Percentiles rank a stretch among this genome's conserved stretches.
These are phyloP conservation scores for Blastomyces parvus DNA, from an alignment of 2,329 filamentous ascomycete genomes.

Conservation along the genomic window DNA sequence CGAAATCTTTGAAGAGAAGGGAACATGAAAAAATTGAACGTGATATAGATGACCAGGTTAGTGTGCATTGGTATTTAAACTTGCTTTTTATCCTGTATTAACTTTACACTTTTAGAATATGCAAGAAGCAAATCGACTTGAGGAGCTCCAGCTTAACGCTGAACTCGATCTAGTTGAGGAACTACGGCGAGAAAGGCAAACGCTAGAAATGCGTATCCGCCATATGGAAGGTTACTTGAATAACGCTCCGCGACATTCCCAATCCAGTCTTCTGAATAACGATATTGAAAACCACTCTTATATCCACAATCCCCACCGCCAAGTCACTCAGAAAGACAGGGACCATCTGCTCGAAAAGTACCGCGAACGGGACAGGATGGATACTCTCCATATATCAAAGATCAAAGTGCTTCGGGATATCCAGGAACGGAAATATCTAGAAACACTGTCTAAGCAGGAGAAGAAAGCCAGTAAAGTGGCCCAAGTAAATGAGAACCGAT, in stretches of 20 bases:
- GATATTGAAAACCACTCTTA: conserved; percentile 6
- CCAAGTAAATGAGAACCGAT: conserved; percentile 24
- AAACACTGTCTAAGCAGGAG: conserved; percentile 32
- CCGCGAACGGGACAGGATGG: conserved; percentile 35
- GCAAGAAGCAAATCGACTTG: conserved; percentile 27
- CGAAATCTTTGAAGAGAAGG: conserved; percentile 23
- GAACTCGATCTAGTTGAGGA: conserved; percentile 39
- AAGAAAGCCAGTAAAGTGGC: conserved; percentile 30
- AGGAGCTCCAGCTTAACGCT: conserved; percentile 36
- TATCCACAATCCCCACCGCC: conserved; percentile 22
- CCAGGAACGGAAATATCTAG: conserved; percentile 35
- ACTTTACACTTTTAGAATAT: conserved; percentile 26
- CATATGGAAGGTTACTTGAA: conserved; percentile 41
- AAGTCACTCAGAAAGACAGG: conserved; percentile 34
- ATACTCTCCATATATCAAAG: conserved; percentile 35
- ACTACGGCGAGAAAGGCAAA: conserved; percentile 35
- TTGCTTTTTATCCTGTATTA: not conserved
- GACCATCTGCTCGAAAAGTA: conserved; percentile 38
- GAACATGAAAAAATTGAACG: conserved; percentile 27
- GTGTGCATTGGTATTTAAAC: not conserved
- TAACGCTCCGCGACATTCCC: conserved; percentile 28
- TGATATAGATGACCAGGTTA: conserved; percentile 33
- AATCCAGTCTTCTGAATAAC: conserved; percentile 13
- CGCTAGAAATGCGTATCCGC: conserved; percentile 36
- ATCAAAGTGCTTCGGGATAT: conserved; percentile 40